These are phyloP conservation scores for Penicillium frequentans DNA, from an alignment of 2,329 filamentous ascomycete genomes.

Conservation along the genomic window DNA sequence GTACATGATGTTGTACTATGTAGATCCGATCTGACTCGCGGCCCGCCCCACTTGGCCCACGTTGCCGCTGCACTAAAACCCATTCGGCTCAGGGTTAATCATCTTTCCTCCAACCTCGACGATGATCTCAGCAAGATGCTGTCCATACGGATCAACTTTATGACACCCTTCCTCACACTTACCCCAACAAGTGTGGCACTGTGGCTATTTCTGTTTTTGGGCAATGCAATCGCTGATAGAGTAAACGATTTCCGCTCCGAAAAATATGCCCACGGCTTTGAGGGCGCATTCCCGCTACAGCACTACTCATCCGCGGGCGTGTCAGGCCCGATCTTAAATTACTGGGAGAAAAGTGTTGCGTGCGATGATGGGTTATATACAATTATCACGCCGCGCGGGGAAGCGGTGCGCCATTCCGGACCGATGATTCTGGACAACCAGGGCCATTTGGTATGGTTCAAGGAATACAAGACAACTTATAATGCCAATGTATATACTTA, in stretches of 20 bases:
- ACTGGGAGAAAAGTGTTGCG: constrained; percentile 18
- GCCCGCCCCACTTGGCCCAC: neutral
- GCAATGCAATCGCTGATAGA: neutral
- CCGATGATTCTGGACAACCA: constrained; percentile 48
- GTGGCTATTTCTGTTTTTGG: neutral
- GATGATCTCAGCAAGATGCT: neutral
- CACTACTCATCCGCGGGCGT: constrained; percentile 24
- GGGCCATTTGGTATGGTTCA: constrained; percentile 50
- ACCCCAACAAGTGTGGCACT: neutral
- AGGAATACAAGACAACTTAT: constrained; percentile 41
- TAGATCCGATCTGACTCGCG: neutral
- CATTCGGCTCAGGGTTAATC: neutral
- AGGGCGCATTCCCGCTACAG: constrained; percentile 28
- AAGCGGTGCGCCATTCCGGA: constrained; percentile 33
- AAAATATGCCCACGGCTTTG: constrained; percentile 21
- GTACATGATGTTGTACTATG: neutral
- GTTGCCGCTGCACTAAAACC: neutral
- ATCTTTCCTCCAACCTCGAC: neutral
- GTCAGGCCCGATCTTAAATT: constrained; percentile 27
- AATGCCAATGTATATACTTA: constrained; percentile 49
- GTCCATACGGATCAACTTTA: neutral
- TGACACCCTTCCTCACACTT: neutral
- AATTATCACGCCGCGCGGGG: constrained; percentile 43
- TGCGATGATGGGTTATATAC: constrained; percentile 44
- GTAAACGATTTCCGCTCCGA: constrained; percentile 8